phyloP scores from a whole-genome alignment of 768 basidiomycete genomes.

The Boletus rubroflammeus region DNA sequence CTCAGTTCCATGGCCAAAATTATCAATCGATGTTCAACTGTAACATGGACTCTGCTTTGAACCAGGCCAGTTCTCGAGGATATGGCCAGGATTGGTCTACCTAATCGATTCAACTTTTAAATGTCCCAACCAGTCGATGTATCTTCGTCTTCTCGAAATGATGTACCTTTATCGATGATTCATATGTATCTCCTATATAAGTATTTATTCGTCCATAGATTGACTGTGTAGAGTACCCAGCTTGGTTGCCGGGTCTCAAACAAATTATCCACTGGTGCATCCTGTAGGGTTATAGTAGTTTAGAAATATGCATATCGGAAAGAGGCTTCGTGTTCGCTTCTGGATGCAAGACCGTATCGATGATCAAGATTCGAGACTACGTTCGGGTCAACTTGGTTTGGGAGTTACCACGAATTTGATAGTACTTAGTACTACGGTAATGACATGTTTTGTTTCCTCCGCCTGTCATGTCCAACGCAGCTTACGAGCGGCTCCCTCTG shows the following conservation, averaged over 20 bases:
- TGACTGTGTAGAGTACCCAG: background rate
- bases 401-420: background rate
- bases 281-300: background rate
- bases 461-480: constrained; percentile 35
- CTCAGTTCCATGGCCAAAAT: background rate
- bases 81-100: background rate
- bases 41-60: background rate
- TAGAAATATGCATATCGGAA: background rate
- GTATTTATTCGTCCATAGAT: background rate
- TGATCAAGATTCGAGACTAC: no score
- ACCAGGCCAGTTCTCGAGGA: background rate
- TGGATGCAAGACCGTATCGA: background rate
- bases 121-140: background rate
- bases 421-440: no score
- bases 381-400: background rate
- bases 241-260: background rate
- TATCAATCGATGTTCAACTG: background rate
- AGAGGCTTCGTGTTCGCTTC: background rate
- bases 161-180: constrained; percentile 9
- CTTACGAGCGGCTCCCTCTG: constrained; percentile 50
- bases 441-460: background rate
- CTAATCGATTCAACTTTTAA: background rate
- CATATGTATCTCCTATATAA: background rate
- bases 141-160: background rate
- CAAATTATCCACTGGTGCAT: background rate